Percentiles rank a stretch among this genome's conserved stretches.
Conservation (phyloP, 352 stramenopile species). For the Pythium folliculosum region DNA sequence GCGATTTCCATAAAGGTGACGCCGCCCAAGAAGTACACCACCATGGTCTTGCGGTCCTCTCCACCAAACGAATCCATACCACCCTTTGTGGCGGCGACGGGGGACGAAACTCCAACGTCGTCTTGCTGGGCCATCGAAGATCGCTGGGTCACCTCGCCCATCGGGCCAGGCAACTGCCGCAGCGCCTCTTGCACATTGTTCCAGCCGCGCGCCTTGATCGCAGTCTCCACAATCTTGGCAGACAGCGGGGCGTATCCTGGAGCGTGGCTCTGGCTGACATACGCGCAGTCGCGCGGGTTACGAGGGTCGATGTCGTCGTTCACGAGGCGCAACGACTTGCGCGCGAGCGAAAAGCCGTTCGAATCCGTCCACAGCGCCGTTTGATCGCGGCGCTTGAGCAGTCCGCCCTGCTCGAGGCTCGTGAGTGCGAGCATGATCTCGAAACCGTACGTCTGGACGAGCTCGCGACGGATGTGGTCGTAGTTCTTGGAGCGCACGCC, state of each 20-base stretch:
- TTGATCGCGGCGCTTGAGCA: constrained; percentile 86
- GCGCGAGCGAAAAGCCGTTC: constrained; percentile 82
- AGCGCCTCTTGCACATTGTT: constrained; percentile 78
- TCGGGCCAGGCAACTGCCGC: constrained; percentile 79
- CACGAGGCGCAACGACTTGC: constrained; percentile 94
- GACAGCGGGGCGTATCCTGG: constrained; percentile 94
- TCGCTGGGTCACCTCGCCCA: constrained; percentile 72
- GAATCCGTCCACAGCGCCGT: constrained; percentile 78
- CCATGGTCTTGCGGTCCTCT: constrained; percentile 91
- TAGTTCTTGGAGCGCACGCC: constrained; percentile 95
- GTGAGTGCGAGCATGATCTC: constrained; percentile 92
- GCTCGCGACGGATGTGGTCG: constrained; percentile 91
- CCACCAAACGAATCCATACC: constrained; percentile 65
- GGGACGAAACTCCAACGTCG: constrained; percentile 31
- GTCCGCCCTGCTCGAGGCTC: constrained; percentile 93
- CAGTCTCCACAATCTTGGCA: constrained; percentile 92
- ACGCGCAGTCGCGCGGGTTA: constrained; percentile 94
- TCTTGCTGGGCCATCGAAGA: constrained; percentile 41
- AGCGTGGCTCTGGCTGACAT: constrained; percentile 80
- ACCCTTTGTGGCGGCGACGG: constrained; percentile 39
- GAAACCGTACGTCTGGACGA: constrained; percentile 98
- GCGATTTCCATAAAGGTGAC: constrained; percentile 98
- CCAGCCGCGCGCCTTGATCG: constrained; percentile 78
- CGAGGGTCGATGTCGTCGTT: constrained; percentile 93
- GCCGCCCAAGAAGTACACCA: constrained; percentile 96